Evolutionary conservation across 2,329 filamentous ascomycete species (phyloP).

Genomic region (Trichoderma breve): DNA sequence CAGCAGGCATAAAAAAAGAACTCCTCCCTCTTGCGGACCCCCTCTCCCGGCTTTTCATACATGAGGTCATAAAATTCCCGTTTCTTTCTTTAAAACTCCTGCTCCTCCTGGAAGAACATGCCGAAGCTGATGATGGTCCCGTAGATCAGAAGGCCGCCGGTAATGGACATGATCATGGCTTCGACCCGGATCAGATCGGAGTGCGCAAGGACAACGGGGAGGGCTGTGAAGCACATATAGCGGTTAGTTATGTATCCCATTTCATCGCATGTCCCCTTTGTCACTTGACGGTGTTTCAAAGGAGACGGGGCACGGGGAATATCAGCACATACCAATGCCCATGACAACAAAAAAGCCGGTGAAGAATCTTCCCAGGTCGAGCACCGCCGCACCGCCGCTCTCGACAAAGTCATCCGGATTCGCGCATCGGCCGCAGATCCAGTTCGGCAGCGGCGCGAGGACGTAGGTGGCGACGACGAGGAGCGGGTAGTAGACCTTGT

Average conservation of each 20-base stretch:
- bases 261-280: background rate
- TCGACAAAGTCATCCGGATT: conserved; percentile 94
- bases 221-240: conserved; percentile 46
- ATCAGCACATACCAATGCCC: conserved; percentile 76
- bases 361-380: conserved; percentile 90
- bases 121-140: conserved; percentile 97
- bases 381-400: conserved; percentile 77
- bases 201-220: conserved; percentile 86
- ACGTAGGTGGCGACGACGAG: conserved; percentile 96
- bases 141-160: conserved; percentile 92
- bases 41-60: background rate
- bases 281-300: background rate
- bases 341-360: conserved; percentile 96
- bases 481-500: conserved; percentile 90
- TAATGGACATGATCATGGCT: conserved; percentile 92
- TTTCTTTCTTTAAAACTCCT: conserved; percentile 69
- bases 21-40: background rate
- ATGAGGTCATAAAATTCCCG: background rate
- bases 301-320: background rate
- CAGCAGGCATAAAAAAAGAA: background rate
- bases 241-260: background rate
- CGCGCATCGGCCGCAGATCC: conserved; percentile 84
- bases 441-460: conserved; percentile 91
- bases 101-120: conserved; percentile 97
- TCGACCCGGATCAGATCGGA: conserved; percentile 75